Conservation (phyloP, 2,329 filamentous ascomycete genomes). For the Dactylellina cionopaga region DNA sequence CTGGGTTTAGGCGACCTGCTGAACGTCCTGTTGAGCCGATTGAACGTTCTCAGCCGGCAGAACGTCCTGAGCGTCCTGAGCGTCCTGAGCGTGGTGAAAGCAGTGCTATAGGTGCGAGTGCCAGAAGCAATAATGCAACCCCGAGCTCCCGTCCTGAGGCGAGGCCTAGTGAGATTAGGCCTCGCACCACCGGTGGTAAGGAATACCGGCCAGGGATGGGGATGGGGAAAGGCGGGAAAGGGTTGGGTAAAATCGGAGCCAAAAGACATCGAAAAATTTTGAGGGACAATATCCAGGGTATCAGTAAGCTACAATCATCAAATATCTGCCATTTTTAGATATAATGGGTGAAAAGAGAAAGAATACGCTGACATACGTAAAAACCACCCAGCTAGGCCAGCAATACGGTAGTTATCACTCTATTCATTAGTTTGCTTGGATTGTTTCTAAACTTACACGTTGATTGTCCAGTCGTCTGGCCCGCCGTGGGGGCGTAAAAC, state of each 20-base stretch:
- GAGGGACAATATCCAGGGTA: conserved; percentile 64
- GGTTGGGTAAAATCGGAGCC: conserved; percentile 4
- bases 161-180: too few species aligned
- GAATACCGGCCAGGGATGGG: background rate
- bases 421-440: background rate
- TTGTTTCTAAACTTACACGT: background rate
- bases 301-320: conserved; percentile 68
- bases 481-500: conserved; percentile 78
- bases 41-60: background rate
- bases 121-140: background rate
- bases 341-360: too few species aligned
- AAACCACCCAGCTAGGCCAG: background rate
- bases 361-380: background rate
- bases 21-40: background rate
- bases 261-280: conserved; percentile 63
- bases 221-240: conserved; percentile 24
- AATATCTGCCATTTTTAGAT: too few species aligned
- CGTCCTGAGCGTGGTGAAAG: background rate
- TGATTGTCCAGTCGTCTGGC: conserved; percentile 70
- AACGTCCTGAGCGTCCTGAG: background rate
- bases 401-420: conserved; percentile 5
- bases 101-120: background rate
- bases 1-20: too few species aligned
- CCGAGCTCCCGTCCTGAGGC: background rate
- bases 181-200: background rate